A percentile compares a stretch with the other conserved stretches of the same genome.
phyloP scores from a whole-genome alignment of 176 grass and related monocot genomes.

The Musa beccarii region DNA sequence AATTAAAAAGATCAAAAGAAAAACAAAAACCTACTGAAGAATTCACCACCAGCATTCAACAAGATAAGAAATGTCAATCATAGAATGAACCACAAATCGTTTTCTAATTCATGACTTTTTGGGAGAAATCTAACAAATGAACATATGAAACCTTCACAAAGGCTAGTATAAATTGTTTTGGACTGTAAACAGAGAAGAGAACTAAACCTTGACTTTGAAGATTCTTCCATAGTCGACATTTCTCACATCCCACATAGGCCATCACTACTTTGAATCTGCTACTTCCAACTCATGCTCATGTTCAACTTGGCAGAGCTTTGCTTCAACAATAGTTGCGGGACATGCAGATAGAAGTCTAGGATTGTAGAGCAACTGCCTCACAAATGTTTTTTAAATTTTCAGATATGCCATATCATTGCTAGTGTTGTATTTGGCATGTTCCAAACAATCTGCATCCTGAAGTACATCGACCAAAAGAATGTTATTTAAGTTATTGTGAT shows the following conservation, averaged over 20 bases:
- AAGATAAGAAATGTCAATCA: too few species aligned
- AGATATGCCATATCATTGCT: conserved; percentile 64
- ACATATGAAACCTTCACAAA: too few species aligned
- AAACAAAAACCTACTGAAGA: too few species aligned
- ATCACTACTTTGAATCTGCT: conserved; percentile 72
- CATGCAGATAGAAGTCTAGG: conserved; percentile 51
- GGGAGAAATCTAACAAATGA: too few species aligned
- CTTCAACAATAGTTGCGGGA: background rate
- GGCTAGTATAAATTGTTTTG: conserved; percentile 20
- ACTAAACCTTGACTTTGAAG: conserved; percentile 96
- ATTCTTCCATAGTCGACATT: conserved; percentile 92
- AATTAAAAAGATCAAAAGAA: too few species aligned
- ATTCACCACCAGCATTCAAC: too few species aligned
- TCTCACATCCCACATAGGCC: conserved; percentile 91
- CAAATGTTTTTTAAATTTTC: conserved; percentile 61
- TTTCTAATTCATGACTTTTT: too few species aligned
- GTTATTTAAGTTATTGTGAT: too few species aligned
- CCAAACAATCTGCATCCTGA: conserved; percentile 87
- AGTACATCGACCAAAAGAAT: background rate
- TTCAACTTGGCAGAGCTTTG: background rate
- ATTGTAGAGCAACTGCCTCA: conserved; percentile 63
- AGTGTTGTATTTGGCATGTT: conserved; percentile 88
- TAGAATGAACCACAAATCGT: too few species aligned
- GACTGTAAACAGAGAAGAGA: conserved; percentile 55
- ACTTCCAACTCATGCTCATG: conserved; percentile 66